These are phyloP conservation scores for Ramaria rubella DNA, from an alignment of 768 basidiomycete species.

Conservation along the genomic window DNA sequence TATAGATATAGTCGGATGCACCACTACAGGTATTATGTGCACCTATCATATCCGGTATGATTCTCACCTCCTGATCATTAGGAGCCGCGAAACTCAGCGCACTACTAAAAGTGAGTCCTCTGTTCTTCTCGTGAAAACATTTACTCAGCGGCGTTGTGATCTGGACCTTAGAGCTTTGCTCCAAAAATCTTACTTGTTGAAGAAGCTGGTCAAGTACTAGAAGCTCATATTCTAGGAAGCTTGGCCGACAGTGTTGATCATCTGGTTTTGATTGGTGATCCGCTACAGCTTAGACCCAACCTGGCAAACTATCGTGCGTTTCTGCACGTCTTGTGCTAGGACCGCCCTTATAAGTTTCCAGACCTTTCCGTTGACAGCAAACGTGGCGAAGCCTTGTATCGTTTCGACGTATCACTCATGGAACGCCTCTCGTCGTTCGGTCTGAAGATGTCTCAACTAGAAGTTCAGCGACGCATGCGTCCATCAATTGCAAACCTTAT, in stretches of 20 bases:
- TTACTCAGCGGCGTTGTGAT: not conserved
- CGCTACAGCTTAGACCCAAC: constrained; percentile 65
- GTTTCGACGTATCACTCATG: constrained; percentile 71
- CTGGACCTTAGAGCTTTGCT: constrained; percentile 38
- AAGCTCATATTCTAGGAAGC: constrained; percentile 64
- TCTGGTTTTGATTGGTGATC: constrained; percentile 76
- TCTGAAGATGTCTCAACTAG: constrained; percentile 60
- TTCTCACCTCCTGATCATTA: constrained; percentile 21
- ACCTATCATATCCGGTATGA: not conserved
- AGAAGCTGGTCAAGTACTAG: constrained; percentile 78
- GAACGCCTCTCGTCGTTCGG: constrained; percentile 56
- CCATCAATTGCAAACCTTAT: constrained; percentile 60
- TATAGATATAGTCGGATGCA: constrained; percentile 66
- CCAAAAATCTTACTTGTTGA: constrained; percentile 67
- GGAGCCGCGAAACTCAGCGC: constrained; percentile 63
- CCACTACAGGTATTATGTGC: constrained; percentile 54
- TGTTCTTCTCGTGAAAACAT: no score
- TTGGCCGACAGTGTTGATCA: constrained; percentile 62
- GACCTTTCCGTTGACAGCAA: constrained; percentile 63
- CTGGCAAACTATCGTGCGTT: constrained; percentile 54
- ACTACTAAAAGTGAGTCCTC: constrained; percentile 45
- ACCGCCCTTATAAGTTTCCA: constrained; percentile 21
- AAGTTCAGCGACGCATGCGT: constrained; percentile 72
- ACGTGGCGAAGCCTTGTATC: constrained; percentile 48
- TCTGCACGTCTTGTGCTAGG: not conserved